Conservation (phyloP, 805 yeast genomes). For the Candida ulmi region DNA sequence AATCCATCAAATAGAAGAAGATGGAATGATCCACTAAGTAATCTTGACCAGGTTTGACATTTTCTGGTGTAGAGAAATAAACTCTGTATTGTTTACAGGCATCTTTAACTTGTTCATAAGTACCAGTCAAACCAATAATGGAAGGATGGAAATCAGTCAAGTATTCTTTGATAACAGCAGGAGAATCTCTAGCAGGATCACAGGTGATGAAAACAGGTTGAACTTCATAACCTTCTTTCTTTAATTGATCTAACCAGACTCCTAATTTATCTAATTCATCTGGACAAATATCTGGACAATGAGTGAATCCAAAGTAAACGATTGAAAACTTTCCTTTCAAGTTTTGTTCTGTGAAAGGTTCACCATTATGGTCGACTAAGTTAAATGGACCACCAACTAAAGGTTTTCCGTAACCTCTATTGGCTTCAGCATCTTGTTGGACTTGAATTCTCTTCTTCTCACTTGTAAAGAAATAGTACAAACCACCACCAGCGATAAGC, state of each 20-base stretch:
- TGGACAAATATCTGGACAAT: slow-evolving; percentile 98
- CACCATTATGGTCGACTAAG: slow-evolving; percentile 64
- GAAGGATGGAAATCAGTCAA: slow-evolving; percentile 85
- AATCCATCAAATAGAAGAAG: slow-evolving; percentile 95
- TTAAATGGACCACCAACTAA: slow-evolving; percentile 87
- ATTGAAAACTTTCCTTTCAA: slow-evolving; percentile 75
- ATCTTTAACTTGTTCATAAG: slow-evolving; percentile 76
- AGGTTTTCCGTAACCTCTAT: slow-evolving; percentile 88
- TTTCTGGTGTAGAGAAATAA: slow-evolving; percentile 94
- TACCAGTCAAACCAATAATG: slow-evolving; percentile 87
- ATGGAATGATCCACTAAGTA: slow-evolving; percentile 96
- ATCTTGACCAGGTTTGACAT: slow-evolving; percentile 92
- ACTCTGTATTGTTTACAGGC: slow-evolving; percentile 89
- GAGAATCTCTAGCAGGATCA: slow-evolving; percentile 93
- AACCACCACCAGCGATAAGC: slow-evolving; percentile 61
- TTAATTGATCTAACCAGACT: slow-evolving; percentile 52
- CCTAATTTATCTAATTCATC: slow-evolving; percentile 95
- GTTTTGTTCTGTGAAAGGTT: slow-evolving; percentile 70
- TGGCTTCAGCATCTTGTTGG: slow-evolving; percentile 76
- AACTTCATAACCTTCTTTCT: slow-evolving; percentile 50
- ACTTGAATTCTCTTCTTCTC: slow-evolving; percentile 74
- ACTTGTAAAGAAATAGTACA: slow-evolving; percentile 63
- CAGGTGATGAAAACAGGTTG: slow-evolving; percentile 93
- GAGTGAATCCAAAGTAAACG: slow-evolving; percentile 93
- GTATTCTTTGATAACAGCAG: slow-evolving; percentile 78